A percentile compares a stretch with the other conserved stretches of the same genome.
Evolutionary conservation across 331 rosid genomes (phyloP).

Genomic region (Rosa hybrid): DNA sequence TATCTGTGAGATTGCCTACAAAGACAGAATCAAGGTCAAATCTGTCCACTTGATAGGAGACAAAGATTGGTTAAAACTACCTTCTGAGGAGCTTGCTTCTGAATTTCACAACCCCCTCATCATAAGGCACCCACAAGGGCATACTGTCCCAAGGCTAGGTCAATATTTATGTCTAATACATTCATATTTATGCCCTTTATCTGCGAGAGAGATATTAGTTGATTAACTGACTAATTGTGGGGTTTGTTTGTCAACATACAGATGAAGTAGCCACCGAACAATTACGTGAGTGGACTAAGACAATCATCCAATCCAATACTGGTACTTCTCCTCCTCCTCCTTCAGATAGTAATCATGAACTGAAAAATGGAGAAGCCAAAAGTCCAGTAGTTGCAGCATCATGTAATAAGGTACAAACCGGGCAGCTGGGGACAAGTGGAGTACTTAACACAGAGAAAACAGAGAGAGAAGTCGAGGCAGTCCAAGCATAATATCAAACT

Average conservation of each 20-base stretch:
- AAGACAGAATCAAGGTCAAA: constrained; percentile 59
- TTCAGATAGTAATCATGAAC: constrained; percentile 21
- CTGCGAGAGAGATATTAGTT: background rate
- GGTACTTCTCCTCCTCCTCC: constrained; percentile 3
- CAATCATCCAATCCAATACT: constrained; percentile 13
- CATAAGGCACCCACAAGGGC: constrained; percentile 88
- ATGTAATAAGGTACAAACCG: constrained; percentile 16
- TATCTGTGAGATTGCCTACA: constrained; percentile 72
- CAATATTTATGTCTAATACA: background rate
- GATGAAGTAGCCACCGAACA: constrained; percentile 59
- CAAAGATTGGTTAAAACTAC: constrained; percentile 80
- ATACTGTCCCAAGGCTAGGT: constrained; percentile 90
- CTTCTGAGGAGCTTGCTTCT: constrained; percentile 72
- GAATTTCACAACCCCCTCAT: constrained; percentile 65
- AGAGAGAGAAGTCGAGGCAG: constrained; percentile 30
- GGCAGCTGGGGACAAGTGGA: background rate
- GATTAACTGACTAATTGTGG: background rate
- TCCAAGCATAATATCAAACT: constrained; percentile 11
- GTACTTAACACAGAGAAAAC: constrained; percentile 12
- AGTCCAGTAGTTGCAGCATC: constrained; percentile 22
- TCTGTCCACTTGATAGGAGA: constrained; percentile 84
- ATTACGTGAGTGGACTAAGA: constrained; percentile 44
- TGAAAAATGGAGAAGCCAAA: constrained; percentile 30
- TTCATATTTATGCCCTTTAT: background rate
- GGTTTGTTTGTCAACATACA: constrained; percentile 21